phyloP scores from a whole-genome alignment of 1,284 basidiomycete genomes.

The Cutaneotrichosporon sp. region DNA sequence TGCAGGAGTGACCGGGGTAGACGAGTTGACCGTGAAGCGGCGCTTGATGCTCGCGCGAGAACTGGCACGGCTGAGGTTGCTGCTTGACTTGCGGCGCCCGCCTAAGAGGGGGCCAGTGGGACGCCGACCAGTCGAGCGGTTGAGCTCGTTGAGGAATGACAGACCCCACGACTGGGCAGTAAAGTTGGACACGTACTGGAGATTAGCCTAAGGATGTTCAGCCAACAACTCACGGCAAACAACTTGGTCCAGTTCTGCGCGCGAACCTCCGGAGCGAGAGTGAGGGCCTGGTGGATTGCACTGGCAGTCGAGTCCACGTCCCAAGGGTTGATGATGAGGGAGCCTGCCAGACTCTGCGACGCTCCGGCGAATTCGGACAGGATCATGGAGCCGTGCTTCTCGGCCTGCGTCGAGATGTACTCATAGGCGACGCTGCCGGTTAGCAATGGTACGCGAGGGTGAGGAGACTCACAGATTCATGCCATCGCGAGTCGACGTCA shows the following conservation, averaged over 20 bases:
- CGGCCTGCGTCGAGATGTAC: conserved; percentile 93
- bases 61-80: conserved; percentile 26
- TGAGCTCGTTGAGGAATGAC: conserved; percentile 78
- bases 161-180: conserved; percentile 90
- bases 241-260: conserved; percentile 92
- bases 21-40: conserved; percentile 22
- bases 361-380: conserved; percentile 98
- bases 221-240: conserved; percentile 71
- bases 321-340: conserved; percentile 94
- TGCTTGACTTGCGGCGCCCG: conserved; percentile 24
- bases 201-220: conserved; percentile 57
- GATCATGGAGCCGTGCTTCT: conserved; percentile 93
- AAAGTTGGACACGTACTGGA: conserved; percentile 78
- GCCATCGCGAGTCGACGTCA: conserved; percentile 92
- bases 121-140: conserved; percentile 33
- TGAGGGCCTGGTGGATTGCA: conserved; percentile 91
- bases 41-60: conserved; percentile 26
- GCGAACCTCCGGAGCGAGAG: conserved; percentile 76
- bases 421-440: conserved; percentile 88
- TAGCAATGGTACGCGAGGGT: too few relatives aligned
- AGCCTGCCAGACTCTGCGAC: conserved; percentile 91
- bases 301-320: conserved; percentile 94
- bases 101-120: conserved; percentile 28
- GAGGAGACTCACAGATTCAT: conserved; percentile 73
- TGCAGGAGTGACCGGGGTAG: conserved; percentile 4